phyloP scores from a whole-genome alignment of 257 asterid genomes.

The Ilex aquifolium region DNA sequence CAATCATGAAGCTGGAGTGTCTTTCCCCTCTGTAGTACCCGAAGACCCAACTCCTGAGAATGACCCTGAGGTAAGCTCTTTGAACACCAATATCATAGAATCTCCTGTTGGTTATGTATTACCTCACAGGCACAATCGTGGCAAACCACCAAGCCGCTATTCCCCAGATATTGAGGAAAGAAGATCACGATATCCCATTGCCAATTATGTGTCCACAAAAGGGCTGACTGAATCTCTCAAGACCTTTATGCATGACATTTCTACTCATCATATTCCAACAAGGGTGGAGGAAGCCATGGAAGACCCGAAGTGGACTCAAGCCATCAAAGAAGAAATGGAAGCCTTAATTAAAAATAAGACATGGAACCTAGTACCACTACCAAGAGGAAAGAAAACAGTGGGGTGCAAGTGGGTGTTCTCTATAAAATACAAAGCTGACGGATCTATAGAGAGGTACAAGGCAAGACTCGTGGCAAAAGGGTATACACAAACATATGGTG shows the following conservation, averaged over 20 bases:
- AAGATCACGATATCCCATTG: neutral
- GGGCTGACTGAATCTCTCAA: neutral
- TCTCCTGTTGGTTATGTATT: too few relatives aligned
- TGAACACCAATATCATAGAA: neutral
- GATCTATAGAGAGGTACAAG: too few relatives aligned
- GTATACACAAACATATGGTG: too few relatives aligned
- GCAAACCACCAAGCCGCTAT: neutral
- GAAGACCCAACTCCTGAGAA: neutral
- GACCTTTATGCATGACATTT: neutral
- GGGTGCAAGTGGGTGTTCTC: too few relatives aligned
- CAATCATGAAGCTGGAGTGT: neutral
- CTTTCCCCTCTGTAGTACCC: neutral
- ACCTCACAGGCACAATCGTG: neutral
- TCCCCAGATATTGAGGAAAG: neutral
- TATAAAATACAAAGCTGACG: too few relatives aligned
- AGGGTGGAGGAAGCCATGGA: neutral
- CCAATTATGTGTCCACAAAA: neutral
- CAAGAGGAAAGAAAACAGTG: too few relatives aligned
- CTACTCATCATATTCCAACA: neutral
- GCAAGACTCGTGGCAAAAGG: too few relatives aligned
- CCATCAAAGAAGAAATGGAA: too few relatives aligned
- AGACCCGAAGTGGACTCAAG: too few relatives aligned
- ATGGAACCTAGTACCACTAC: too few relatives aligned
- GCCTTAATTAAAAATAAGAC: too few relatives aligned
- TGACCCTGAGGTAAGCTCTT: neutral